Evolutionary conservation across 163 green algal genomes (phyloP).

Genomic region (Chlamydomonas reinhardtii): DNA sequence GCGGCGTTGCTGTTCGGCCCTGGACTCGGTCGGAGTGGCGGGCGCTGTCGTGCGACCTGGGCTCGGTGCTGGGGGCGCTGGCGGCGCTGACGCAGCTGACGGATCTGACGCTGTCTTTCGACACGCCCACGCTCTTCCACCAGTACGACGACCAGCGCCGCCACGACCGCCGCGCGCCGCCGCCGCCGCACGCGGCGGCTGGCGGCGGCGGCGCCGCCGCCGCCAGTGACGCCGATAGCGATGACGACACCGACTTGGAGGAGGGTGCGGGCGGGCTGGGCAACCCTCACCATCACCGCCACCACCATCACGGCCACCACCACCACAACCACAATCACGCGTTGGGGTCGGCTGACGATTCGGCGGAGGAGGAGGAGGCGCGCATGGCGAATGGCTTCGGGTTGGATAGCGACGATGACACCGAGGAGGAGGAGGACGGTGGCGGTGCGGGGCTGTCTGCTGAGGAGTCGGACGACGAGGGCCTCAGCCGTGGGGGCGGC

Average conservation of each 20-base stretch:
- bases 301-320: too few relatives aligned
- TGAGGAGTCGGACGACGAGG: too few relatives aligned
- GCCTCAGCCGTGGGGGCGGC: too few relatives aligned
- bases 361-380: too few relatives aligned
- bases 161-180: too few relatives aligned
- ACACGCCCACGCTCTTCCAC: constrained; percentile 36
- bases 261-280: too few relatives aligned
- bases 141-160: not conserved
- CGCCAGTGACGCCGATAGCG: not conserved
- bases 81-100: constrained; percentile 29
- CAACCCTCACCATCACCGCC: too few relatives aligned
- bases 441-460: too few relatives aligned
- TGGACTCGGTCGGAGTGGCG: not conserved
- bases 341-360: too few relatives aligned
- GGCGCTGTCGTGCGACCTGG: not conserved
- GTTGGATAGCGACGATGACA: not conserved
- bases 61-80: not conserved
- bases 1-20: not conserved
- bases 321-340: too few relatives aligned
- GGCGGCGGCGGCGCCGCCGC: not conserved
- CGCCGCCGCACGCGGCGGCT: not conserved
- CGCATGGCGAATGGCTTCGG: too few relatives aligned
- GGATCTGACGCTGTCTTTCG: constrained; percentile 36
- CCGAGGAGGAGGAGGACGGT: too few relatives aligned
- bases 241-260: not conserved